Conservation (phyloP, 257 asterid species). For the Solanum commersonii region DNA sequence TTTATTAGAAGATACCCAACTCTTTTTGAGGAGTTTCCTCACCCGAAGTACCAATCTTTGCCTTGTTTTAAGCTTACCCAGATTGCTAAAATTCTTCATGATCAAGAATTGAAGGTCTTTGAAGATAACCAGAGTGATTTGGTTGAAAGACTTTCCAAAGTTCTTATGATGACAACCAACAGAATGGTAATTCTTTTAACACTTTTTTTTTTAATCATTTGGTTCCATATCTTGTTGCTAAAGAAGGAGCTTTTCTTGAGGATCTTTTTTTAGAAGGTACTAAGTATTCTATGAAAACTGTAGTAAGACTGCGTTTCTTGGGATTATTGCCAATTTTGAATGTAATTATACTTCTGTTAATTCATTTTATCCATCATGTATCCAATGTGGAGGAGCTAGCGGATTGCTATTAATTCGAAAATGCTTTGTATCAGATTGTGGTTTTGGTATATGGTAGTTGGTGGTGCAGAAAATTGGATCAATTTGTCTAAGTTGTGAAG, state of each 20-base stretch:
- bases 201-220: background rate
- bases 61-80: constrained; percentile 63
- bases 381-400: background rate
- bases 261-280: background rate
- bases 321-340: background rate
- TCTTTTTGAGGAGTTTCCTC: constrained; percentile 84
- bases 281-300: background rate
- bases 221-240: background rate
- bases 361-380: background rate
- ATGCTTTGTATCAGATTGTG: background rate
- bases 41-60: constrained; percentile 74
- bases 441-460: background rate
- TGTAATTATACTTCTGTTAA: background rate
- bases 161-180: constrained; percentile 71
- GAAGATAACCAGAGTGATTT: constrained; percentile 39
- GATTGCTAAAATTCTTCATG: constrained; percentile 50
- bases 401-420: background rate
- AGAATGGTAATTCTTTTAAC: constrained; percentile 33
- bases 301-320: background rate
- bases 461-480: background rate
- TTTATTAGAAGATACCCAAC: constrained; percentile 78
- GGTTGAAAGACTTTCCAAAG: constrained; percentile 58
- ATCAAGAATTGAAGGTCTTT: constrained; percentile 35
- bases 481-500: background rate
- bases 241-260: background rate